phyloP scores from a whole-genome alignment of 495 filamentous ascomycete species.

The Aspergillus campestris region DNA sequence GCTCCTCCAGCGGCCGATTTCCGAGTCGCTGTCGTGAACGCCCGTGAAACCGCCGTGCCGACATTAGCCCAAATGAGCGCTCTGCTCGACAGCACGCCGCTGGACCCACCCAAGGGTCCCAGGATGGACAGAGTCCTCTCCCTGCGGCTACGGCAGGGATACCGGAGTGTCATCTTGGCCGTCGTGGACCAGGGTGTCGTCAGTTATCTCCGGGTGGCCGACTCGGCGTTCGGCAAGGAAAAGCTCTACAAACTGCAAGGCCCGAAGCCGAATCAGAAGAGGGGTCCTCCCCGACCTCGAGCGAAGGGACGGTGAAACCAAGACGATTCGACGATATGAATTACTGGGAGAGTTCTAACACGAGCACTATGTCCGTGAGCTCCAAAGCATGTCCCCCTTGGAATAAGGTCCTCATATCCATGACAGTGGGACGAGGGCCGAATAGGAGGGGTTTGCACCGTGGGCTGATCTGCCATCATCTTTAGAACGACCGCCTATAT shows the following conservation, averaged over 20 bases:
- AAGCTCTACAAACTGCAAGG: slow-evolving; percentile 42
- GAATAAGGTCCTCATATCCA: slow-evolving; percentile 26
- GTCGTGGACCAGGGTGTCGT: slow-evolving; percentile 85
- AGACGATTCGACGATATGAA: neutral
- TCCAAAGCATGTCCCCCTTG: slow-evolving; percentile 23
- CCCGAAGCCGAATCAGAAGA: slow-evolving; percentile 26
- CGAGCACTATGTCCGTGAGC: neutral
- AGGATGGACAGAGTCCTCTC: slow-evolving; percentile 49
- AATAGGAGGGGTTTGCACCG: slow-evolving; percentile 20
- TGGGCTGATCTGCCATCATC: slow-evolving; percentile 57
- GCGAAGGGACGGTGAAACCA: slow-evolving; percentile 27
- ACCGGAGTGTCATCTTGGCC: slow-evolving; percentile 74
- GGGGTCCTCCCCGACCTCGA: slow-evolving; percentile 22
- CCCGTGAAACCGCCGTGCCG: slow-evolving; percentile 61
- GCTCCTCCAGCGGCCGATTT: slow-evolving; percentile 73
- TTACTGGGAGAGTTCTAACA: neutral
- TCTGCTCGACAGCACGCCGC: slow-evolving; percentile 60
- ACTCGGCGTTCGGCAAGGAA: slow-evolving; percentile 74
- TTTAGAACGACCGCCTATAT: slow-evolving; percentile 69
- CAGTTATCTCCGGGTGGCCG: slow-evolving; percentile 73
- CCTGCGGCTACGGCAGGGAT: slow-evolving; percentile 70
- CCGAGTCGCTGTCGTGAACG: slow-evolving; percentile 68
- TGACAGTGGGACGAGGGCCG: slow-evolving; percentile 18
- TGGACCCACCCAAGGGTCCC: slow-evolving; percentile 47
- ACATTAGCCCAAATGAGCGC: slow-evolving; percentile 59